Percentiles rank a stretch among this genome's conserved stretches.
Conservation (phyloP, 108 stramenopile genomes). For the Skeletonema tropicum region DNA sequence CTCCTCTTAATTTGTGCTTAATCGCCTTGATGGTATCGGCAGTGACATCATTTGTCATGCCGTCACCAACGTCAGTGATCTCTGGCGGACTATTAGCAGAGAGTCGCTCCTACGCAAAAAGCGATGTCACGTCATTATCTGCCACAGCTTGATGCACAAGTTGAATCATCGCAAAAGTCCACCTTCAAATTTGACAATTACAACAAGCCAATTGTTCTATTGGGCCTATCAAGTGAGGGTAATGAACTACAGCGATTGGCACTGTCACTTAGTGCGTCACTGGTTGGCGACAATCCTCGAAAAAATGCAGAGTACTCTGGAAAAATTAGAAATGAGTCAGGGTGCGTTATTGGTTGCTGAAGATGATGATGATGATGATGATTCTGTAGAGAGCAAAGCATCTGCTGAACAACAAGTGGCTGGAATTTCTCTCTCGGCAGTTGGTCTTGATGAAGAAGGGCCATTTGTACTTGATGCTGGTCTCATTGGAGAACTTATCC, state of each 20-base stretch:
- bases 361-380: constrained; percentile 18
- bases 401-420: constrained; percentile 7
- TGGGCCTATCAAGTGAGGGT: constrained; percentile 60
- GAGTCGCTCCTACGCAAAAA: neutral
- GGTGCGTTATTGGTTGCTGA: constrained; percentile 33
- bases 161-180: constrained; percentile 1
- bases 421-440: constrained; percentile 44
- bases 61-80: neutral
- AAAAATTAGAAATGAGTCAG: constrained; percentile 42
- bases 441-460: constrained; percentile 51
- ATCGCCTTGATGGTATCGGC: constrained; percentile 1
- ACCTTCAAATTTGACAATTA: constrained; percentile 59
- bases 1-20: neutral
- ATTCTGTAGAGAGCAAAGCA: neutral
- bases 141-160: constrained; percentile 5
- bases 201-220: constrained; percentile 80
- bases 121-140: neutral
- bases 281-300: constrained; percentile 22
- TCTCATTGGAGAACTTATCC: constrained; percentile 31
- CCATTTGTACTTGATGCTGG: constrained; percentile 37
- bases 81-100: constrained; percentile 11
- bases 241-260: constrained; percentile 79
- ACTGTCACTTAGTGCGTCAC: constrained; percentile 46
- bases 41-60: constrained; percentile 7
- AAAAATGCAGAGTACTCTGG: constrained; percentile 19